Evolutionary conservation across 306 rosid genomes (phyloP), one percentile per base, ranked within the genome.

Genomic region (Gynostemma pentaphyllum): DNA sequence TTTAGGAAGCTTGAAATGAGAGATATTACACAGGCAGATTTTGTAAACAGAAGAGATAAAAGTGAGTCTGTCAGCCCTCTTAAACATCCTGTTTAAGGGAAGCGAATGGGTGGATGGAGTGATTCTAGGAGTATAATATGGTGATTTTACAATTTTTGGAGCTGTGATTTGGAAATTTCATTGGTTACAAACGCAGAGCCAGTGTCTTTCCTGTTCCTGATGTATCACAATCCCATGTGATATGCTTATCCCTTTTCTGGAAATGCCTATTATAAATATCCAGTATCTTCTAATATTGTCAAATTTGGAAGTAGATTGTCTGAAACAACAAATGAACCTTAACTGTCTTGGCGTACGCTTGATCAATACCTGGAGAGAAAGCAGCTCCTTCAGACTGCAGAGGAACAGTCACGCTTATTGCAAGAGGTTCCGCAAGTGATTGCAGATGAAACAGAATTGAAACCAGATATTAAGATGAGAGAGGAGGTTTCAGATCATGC

Each of bases 351-450:
- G 56, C 72, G 30, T 76, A 90, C 88, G 74, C 78, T 87, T 66
- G 76, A 48, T 44, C 88, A 85, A 67, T 85, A 85, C 73, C 73
- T 90, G 47, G 85, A 73, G 42, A 87, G 68, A 78, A 82, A 78
- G 80, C 81, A 75, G 37, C 82, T 83, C 76, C 95, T 90, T 59
- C 78, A 81, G 68, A 74, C 50, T 68, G 77, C 74, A 16, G 90
- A 73, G 12, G 95, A 90, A 71, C 95, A 80, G 66, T 73, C 75
- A 32, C 78, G 85, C 34, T 62, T 90, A 60, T 74, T 90, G 82
- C 66, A 0, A 29, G 94, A 85, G 70, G 36, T 83, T 62, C 97
- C 97, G 18, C 61, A 62, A 79, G 88, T 83, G 40, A 78, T 80
- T 64, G 81, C 83, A 15, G 95, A 87, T 11, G 79, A 74, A 45